Evolutionary conservation across 345 rosid genomes (phyloP).

Genomic region (Populus alba): DNA sequence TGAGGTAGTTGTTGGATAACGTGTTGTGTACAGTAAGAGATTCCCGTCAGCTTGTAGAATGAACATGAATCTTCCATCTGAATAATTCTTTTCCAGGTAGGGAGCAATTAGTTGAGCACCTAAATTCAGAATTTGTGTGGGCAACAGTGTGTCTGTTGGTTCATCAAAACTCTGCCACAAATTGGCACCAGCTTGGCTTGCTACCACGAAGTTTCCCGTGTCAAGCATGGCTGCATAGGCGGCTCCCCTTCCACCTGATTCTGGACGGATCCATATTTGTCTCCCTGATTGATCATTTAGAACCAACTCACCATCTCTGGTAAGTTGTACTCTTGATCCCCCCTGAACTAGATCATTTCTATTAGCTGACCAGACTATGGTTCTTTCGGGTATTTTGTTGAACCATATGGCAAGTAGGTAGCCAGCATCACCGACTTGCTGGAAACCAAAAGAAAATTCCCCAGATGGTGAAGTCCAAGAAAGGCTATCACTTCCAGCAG

Average conservation of each 20-base stretch:
- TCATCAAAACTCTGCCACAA: conserved; percentile 49
- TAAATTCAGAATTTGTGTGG: conserved; percentile 35
- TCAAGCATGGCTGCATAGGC: conserved; percentile 48
- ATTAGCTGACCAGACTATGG: conserved; percentile 53
- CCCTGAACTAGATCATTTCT: conserved; percentile 17
- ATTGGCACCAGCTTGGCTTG: background rate
- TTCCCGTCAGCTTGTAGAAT: conserved; percentile 35
- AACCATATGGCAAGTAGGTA: conserved; percentile 45
- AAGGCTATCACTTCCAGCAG: conserved; percentile 1
- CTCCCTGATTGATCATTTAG: conserved; percentile 34
- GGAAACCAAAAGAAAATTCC: conserved; percentile 55
- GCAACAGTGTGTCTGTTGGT: conserved; percentile 60
- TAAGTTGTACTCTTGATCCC: conserved; percentile 44
- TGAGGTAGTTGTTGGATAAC: conserved; percentile 5
- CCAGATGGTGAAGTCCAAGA: conserved; percentile 45
- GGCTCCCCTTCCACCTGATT: conserved; percentile 11
- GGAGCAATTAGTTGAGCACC: conserved; percentile 21
- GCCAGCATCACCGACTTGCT: conserved; percentile 3
- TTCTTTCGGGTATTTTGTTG: conserved; percentile 37
- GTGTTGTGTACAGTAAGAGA: conserved; percentile 25
- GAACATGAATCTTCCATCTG: conserved; percentile 26
- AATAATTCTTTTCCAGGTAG: conserved; percentile 22
- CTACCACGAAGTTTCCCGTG: conserved; percentile 48
- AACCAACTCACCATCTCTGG: conserved; percentile 30
- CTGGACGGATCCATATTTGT: conserved; percentile 26